Conservation (phyloP, 192 early-diverging fungal species). For the Coemansia sp. region DNA sequence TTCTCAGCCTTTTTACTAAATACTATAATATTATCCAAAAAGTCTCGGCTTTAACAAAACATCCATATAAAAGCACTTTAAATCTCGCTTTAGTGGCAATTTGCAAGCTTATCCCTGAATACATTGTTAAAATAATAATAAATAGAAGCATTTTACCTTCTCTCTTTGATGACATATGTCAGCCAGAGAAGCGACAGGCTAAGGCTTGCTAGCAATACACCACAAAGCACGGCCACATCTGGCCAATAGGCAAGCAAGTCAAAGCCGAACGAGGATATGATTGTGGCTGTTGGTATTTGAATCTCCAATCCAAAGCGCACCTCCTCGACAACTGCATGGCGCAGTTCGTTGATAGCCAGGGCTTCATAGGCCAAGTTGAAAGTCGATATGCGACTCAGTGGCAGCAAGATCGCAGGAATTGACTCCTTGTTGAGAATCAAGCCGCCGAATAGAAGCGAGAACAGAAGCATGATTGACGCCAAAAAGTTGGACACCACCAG, state of each 20-base stretch:
- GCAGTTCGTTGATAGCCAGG: constrained; percentile 87
- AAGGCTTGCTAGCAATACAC: constrained; percentile 66
- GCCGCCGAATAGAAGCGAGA: constrained; percentile 90
- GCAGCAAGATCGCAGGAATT: constrained; percentile 68
- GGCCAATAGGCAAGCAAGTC: constrained; percentile 81
- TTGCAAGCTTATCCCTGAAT: too few relatives aligned
- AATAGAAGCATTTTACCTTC: constrained; percentile 64
- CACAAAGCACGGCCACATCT: constrained; percentile 67
- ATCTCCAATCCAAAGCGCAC: constrained; percentile 83
- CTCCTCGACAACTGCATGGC: constrained; percentile 76
- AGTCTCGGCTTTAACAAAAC: too few relatives aligned
- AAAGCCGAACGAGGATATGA: constrained; percentile 89
- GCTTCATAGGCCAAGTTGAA: constrained; percentile 94
- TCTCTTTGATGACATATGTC: constrained; percentile 80
- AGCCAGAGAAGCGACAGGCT: constrained; percentile 76
- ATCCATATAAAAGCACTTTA: too few relatives aligned
- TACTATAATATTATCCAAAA: too few relatives aligned
- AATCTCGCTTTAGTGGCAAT: too few relatives aligned
- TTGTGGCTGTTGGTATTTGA: constrained; percentile 82
- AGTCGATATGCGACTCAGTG: constrained; percentile 65
- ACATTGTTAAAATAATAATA: too few relatives aligned
- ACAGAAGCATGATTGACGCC: constrained; percentile 81
- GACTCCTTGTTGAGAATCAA: constrained; percentile 88
- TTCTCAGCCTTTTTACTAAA: too few relatives aligned
- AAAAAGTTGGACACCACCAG: constrained; percentile 76